Conservation (phyloP, 371 early-diverging fungal species). For the Actinomortierella wolfii region DNA sequence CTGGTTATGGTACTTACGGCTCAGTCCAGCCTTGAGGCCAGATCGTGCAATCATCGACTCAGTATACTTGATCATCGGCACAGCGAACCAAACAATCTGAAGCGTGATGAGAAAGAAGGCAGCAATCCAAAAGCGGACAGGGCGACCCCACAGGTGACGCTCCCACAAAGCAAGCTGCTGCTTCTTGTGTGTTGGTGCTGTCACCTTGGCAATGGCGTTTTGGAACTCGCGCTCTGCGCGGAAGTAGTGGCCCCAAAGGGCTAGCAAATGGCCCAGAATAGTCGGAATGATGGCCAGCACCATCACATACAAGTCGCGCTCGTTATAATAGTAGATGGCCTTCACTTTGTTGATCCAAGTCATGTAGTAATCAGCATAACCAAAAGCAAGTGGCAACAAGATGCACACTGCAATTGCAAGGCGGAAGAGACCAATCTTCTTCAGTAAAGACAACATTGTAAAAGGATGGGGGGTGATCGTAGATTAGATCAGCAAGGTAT, state of each 20-base stretch:
- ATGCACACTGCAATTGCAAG: no score
- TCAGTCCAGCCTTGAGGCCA: slow-evolving; percentile 16
- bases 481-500: no score
- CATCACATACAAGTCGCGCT: slow-evolving; percentile 33
- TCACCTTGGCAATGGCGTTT: slow-evolving; percentile 44
- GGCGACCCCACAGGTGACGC: slow-evolving; percentile 39
- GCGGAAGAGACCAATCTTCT: no score
- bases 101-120: slow-evolving; percentile 15
- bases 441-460: no score
- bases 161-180: slow-evolving; percentile 45
- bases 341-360: slow-evolving; percentile 21
- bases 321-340: slow-evolving; percentile 16
- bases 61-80: slow-evolving; percentile 10
- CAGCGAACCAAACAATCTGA: slow-evolving; percentile 30
- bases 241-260: slow-evolving; percentile 46
- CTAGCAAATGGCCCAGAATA: slow-evolving; percentile 26
- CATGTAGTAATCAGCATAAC: slow-evolving; percentile 9
- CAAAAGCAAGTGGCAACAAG: not conserved
- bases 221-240: slow-evolving; percentile 43
- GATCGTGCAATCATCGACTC: slow-evolving; percentile 4
- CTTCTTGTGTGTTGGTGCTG: slow-evolving; percentile 19
- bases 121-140: slow-evolving; percentile 40
- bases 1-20: slow-evolving; percentile 24
- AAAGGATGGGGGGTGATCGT: no score
- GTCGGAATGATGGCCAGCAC: slow-evolving; percentile 28